A percentile compares a stretch with the other conserved stretches of the same genome.
These are phyloP conservation scores for Alliaria petiolata DNA, from an alignment of 345 rosid species.

Conservation along the genomic window DNA sequence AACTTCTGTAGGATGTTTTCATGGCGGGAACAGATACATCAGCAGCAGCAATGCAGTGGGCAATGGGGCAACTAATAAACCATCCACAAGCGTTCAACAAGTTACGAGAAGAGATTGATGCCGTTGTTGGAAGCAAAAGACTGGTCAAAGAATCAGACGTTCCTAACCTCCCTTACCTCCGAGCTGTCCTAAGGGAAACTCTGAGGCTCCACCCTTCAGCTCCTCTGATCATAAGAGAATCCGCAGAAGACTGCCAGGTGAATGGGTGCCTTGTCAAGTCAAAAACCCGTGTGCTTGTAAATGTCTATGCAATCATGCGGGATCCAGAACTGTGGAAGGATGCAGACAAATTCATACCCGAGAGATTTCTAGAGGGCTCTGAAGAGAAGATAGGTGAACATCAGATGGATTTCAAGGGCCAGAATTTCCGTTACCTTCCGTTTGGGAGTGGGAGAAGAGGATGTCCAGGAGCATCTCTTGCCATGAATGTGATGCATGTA, in stretches of 20 bases:
- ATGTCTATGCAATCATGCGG: constrained; percentile 57
- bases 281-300: constrained; percentile 44
- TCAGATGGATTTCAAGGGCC: constrained; percentile 45
- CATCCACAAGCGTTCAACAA: constrained; percentile 36
- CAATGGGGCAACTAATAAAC: constrained; percentile 45
- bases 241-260: constrained; percentile 29
- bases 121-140: constrained; percentile 34
- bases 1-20: constrained; percentile 31
- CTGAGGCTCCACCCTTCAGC: constrained; percentile 35
- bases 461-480: constrained; percentile 46
- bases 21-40: constrained; percentile 53
- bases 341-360: constrained; percentile 44
- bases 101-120: constrained; percentile 37
- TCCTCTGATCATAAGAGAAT: constrained; percentile 34
- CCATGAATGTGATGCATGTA: constrained; percentile 37
- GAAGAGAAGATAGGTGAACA: constrained; percentile 36
- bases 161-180: constrained; percentile 39
- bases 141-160: constrained; percentile 39
- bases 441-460: constrained; percentile 51
- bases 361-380: constrained; percentile 44
- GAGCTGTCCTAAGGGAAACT: constrained; percentile 39
- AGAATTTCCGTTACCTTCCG: constrained; percentile 41
- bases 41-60: constrained; percentile 61
- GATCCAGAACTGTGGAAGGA: constrained; percentile 51
- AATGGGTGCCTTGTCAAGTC: constrained; percentile 44